Conservation (phyloP, 2,329 filamentous ascomycete genomes). For the Sordariomycetes sp. region DNA sequence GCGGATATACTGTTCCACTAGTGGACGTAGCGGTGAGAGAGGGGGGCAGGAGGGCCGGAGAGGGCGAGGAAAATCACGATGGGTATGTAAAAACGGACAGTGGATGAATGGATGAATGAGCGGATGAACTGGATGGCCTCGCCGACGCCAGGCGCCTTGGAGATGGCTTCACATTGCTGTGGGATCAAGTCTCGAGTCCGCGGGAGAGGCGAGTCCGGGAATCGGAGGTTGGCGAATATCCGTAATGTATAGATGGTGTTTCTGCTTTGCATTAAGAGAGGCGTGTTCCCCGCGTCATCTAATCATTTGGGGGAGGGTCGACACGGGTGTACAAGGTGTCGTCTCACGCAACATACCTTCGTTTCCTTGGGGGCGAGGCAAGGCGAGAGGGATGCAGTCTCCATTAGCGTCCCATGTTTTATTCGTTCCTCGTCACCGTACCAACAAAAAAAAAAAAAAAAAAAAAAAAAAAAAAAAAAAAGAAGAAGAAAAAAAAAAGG, state of each 20-base stretch:
- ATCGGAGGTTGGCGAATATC: not conserved
- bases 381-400: too few relatives aligned
- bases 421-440: too few relatives aligned
- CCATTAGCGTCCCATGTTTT: too few relatives aligned
- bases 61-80: not conserved
- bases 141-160: not conserved
- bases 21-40: not conserved
- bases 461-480: too few relatives aligned
- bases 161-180: not conserved
- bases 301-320: not conserved
- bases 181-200: not conserved
- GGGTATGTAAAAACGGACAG: not conserved
- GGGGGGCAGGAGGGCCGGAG: not conserved
- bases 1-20: slow-evolving; percentile 25
- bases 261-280: not conserved
- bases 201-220: not conserved
- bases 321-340: not conserved
- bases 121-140: not conserved
- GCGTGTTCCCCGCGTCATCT: too few relatives aligned
- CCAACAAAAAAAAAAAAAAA: too few relatives aligned
- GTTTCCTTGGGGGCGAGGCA: too few relatives aligned
- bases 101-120: too few relatives aligned
- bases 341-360: too few relatives aligned
- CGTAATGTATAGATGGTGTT: not conserved
- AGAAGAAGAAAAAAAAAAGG: too few relatives aligned